These are phyloP conservation scores for Musa balbisiana DNA, from an alignment of 202 grass and related monocot genomes.

Conservation along the genomic window DNA sequence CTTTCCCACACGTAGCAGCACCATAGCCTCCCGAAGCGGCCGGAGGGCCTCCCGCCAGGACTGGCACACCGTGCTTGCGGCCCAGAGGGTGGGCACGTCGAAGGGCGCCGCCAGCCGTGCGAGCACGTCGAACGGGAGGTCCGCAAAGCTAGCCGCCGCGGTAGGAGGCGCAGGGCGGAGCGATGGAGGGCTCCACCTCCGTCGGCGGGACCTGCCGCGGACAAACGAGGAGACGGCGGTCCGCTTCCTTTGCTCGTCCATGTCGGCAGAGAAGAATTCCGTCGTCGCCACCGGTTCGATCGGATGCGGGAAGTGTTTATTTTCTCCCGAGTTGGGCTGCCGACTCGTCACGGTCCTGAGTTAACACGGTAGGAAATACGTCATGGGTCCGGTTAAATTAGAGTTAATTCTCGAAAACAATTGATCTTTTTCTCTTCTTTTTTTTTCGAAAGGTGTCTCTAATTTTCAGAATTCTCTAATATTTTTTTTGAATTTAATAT, in stretches of 20 bases:
- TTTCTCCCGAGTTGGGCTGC: too few species aligned
- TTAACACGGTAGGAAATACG: too few species aligned
- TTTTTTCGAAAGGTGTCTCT: too few species aligned
- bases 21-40: conserved; percentile 53
- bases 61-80: conserved; percentile 42
- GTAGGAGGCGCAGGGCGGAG: background rate
- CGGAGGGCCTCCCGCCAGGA: conserved; percentile 54
- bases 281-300: too few species aligned
- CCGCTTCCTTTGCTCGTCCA: background rate
- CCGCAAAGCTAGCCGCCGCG: conserved; percentile 20
- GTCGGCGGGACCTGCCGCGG: background rate
- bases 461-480: too few species aligned
- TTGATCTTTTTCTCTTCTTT: too few species aligned
- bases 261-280: background rate
- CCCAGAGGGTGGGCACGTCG: conserved; percentile 35
- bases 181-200: background rate
- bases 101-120: conserved; percentile 26
- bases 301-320: too few species aligned
- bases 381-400: too few species aligned
- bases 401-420: too few species aligned
- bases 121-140: conserved; percentile 47
- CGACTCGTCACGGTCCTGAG: too few species aligned
- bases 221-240: background rate
- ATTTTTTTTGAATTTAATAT: too few species aligned
- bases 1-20: conserved; percentile 43